Evolutionary conservation across 2,329 filamentous ascomycete species (phyloP).

Genomic region (Cladophialophora exuberans): DNA sequence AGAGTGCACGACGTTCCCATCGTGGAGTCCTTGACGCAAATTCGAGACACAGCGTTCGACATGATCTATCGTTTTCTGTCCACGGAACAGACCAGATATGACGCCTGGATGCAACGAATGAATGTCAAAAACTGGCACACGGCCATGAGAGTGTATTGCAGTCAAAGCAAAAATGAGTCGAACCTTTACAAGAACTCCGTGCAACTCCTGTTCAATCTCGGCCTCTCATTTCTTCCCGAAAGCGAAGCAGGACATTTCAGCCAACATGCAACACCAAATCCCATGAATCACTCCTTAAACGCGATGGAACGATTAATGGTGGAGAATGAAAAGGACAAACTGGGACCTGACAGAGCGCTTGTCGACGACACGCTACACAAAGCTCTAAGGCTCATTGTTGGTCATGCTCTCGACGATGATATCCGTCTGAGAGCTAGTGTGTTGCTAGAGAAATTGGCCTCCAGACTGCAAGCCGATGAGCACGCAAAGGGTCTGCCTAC

Average conservation of each 20-base stretch:
- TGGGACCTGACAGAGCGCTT: neutral
- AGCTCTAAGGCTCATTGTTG: neutral
- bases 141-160: constrained; percentile 5
- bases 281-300: constrained; percentile 5
- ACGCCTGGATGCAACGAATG: constrained; percentile 2
- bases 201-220: constrained; percentile 17
- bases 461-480: neutral
- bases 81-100: constrained; percentile 1
- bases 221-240: constrained; percentile 15
- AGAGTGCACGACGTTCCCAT: neutral
- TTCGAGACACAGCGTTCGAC: neutral
- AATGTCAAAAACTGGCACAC: constrained; percentile 11
- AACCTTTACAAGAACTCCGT: constrained; percentile 8
- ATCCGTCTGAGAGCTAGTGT: neutral
- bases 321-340: neutral
- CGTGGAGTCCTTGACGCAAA: neutral
- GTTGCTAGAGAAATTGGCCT: neutral
- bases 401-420: neutral
- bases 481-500: no score
- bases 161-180: constrained; percentile 2
- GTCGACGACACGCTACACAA: neutral
- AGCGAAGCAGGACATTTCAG: constrained; percentile 10
- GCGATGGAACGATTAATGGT: constrained; percentile 8
- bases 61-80: neutral
- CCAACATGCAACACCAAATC: constrained; percentile 1